Conservation (phyloP, 1,284 basidiomycete genomes). For the Ganoderma meredithae region DNA sequence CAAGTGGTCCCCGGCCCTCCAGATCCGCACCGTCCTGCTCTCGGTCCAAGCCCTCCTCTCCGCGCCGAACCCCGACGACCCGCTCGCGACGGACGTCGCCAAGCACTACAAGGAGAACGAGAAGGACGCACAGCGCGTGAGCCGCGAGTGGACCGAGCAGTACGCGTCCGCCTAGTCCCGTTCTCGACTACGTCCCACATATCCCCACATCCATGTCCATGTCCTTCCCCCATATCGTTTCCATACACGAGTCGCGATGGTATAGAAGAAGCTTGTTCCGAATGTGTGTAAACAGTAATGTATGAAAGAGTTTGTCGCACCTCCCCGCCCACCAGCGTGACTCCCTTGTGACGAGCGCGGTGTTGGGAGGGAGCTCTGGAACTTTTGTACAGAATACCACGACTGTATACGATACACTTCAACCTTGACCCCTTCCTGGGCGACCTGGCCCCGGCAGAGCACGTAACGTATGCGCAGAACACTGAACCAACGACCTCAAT, state of each 20-base stretch:
- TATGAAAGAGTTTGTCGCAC: slow-evolving; percentile 1
- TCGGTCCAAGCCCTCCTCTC: slow-evolving; percentile 96
- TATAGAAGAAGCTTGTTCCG: slow-evolving; percentile 1
- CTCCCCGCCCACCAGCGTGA: neutral
- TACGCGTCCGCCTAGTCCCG: slow-evolving; percentile 58
- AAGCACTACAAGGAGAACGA: slow-evolving; percentile 99
- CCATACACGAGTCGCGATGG: slow-evolving; percentile 1
- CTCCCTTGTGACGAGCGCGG: neutral
- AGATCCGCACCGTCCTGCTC: slow-evolving; percentile 96
- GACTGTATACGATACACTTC: neutral
- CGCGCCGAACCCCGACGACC: slow-evolving; percentile 98
- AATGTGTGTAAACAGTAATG: slow-evolving; percentile 6
- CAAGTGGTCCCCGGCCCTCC: slow-evolving; percentile 98
- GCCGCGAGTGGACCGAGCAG: slow-evolving; percentile 91
- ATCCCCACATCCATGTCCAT: neutral
- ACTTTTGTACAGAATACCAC: neutral
- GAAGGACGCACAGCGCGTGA: slow-evolving; percentile 88
- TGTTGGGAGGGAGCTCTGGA: neutral
- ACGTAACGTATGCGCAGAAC: neutral
- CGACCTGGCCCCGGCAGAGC: neutral
- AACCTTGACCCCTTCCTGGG: neutral
- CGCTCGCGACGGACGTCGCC: slow-evolving; percentile 97
- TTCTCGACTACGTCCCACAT: neutral
- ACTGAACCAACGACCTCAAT: neutral
- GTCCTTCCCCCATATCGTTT: neutral